These are phyloP conservation scores for Chamaenerion angustifolium DNA, from an alignment of 345 rosid genomes.

Conservation along the genomic window DNA sequence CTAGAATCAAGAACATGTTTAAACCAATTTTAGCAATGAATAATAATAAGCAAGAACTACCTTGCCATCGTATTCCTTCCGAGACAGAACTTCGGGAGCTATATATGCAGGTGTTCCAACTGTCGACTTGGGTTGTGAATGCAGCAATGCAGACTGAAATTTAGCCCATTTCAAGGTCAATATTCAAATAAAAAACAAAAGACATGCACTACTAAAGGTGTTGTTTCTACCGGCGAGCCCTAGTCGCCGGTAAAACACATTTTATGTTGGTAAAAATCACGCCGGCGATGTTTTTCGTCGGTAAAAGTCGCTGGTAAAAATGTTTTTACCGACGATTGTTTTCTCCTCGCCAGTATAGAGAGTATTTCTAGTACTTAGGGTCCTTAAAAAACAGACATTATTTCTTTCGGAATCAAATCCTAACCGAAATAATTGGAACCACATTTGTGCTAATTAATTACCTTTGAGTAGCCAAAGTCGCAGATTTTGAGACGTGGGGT, in stretches of 20 bases:
- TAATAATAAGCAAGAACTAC: constrained; percentile 13
- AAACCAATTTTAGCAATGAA: not conserved
- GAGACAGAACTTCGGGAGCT: constrained; percentile 57
- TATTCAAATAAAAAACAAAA: not conserved
- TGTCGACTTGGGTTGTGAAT: constrained; percentile 59
- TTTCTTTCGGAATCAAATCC: no score
- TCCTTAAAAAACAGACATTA: no score
- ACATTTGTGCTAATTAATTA: not conserved
- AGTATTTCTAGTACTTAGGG: no score
- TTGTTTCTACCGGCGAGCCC: no score
- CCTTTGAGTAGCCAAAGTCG: constrained; percentile 18
- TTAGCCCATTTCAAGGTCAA: not conserved
- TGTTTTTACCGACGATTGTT: no score
- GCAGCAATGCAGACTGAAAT: constrained; percentile 50
- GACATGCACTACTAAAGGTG: no score
- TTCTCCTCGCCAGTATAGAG: no score
- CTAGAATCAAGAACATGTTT: not conserved
- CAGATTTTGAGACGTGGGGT: constrained; percentile 14
- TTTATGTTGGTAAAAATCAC: no score
- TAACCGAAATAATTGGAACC: no score
- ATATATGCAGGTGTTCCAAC: constrained; percentile 74
- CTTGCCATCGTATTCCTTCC: constrained; percentile 67
- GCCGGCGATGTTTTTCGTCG: no score
- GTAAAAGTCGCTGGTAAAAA: no score
- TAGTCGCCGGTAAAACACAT: no score